Evolutionary conservation across 306 rosid genomes (phyloP).

Genomic region (Bauhinia variegata): DNA sequence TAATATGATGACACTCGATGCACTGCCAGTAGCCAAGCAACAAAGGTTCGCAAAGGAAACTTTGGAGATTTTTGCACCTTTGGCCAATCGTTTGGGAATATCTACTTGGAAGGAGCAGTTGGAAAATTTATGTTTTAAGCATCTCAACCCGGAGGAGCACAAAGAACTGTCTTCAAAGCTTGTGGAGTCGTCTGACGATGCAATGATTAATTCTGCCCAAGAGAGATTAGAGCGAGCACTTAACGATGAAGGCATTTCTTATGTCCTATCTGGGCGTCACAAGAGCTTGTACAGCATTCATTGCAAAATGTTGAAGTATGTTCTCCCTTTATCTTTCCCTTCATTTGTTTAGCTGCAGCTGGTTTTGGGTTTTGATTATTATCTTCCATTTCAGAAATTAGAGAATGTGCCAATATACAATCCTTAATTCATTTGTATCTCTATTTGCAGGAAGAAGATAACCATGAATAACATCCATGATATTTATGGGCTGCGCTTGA

Average conservation of each 20-base stretch:
- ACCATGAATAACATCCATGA: constrained; percentile 88
- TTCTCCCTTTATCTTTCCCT: constrained; percentile 29
- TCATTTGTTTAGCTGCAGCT: constrained; percentile 3
- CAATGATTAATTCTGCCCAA: constrained; percentile 70
- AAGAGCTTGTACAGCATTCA: constrained; percentile 89
- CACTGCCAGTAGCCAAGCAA: constrained; percentile 69
- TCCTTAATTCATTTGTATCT: constrained; percentile 22
- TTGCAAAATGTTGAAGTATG: constrained; percentile 90
- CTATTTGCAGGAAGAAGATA: constrained; percentile 74
- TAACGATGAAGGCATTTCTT: constrained; percentile 69
- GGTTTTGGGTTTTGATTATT: not conserved
- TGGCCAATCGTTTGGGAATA: constrained; percentile 94
- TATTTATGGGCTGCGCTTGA: constrained; percentile 88
- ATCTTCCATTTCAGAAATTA: constrained; percentile 5
- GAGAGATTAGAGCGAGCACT: constrained; percentile 68
- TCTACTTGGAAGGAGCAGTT: constrained; percentile 89
- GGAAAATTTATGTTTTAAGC: constrained; percentile 86
- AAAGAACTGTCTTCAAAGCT: constrained; percentile 77
- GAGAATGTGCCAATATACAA: not conserved
- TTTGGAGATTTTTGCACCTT: constrained; percentile 92
- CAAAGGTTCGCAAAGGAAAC: constrained; percentile 97
- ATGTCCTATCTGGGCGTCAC: constrained; percentile 81
- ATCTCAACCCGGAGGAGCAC: constrained; percentile 75
- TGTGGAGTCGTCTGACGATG: constrained; percentile 75
- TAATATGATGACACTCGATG: constrained; percentile 92